Evolutionary conservation across 2,329 filamentous ascomycete species (phyloP).

Genomic region (Gaeumannomyces sp.): DNA sequence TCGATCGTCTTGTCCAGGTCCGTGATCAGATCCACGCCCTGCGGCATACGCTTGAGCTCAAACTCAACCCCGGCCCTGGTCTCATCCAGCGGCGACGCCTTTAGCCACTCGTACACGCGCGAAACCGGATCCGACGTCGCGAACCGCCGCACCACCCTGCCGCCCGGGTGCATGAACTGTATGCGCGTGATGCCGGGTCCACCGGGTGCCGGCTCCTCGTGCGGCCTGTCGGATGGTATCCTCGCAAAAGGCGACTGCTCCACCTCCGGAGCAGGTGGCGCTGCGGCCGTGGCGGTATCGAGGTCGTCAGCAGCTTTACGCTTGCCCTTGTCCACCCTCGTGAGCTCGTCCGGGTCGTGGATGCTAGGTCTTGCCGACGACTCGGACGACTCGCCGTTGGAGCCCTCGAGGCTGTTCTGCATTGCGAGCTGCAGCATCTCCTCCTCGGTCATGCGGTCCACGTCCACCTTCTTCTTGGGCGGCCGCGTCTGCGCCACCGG

Average conservation of each 20-base stretch:
- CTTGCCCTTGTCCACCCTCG: conserved; percentile 50
- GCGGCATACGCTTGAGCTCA: conserved; percentile 76
- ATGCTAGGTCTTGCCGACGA: conserved; percentile 44
- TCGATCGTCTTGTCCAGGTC: conserved; percentile 67
- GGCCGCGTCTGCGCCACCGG: conserved; percentile 81
- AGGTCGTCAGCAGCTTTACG: conserved; percentile 33
- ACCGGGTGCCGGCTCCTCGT: conserved; percentile 69
- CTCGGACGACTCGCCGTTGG: conserved; percentile 27
- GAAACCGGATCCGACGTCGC: conserved; percentile 67
- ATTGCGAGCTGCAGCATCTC: conserved; percentile 95
- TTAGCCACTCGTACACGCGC: conserved; percentile 93
- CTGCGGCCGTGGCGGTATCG: conserved; percentile 21
- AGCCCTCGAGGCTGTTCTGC: conserved; percentile 72
- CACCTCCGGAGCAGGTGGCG: conserved; percentile 18
- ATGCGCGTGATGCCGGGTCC: conserved; percentile 75
- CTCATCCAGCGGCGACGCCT: conserved; percentile 74
- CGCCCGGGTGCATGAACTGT: conserved; percentile 82
- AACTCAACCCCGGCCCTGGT: conserved; percentile 74
- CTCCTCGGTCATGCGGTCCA: conserved; percentile 89
- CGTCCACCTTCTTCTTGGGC: conserved; percentile 57
- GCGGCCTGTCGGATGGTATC: conserved; percentile 67
- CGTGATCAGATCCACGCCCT: conserved; percentile 75
- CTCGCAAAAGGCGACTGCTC: conserved; percentile 51
- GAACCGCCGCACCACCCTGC: conserved; percentile 85
- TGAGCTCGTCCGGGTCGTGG: conserved; percentile 82